These are phyloP conservation scores for Neofusicoccum laricinum DNA, from an alignment of 2,329 filamentous ascomycete species.

Conservation along the genomic window DNA sequence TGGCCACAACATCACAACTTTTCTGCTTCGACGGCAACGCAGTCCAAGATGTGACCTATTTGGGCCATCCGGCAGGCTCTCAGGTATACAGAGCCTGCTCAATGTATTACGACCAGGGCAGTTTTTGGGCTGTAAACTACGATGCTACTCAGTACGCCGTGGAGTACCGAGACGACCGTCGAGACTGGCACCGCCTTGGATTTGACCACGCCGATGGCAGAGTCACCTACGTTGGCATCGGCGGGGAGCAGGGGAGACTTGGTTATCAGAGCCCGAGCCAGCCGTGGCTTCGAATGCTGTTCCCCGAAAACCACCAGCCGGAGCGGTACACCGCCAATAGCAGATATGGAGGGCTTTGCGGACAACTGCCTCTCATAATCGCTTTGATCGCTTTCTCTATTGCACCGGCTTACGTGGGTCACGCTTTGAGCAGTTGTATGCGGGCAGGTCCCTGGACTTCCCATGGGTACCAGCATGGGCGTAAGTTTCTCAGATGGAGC, in stretches of 20 bases:
- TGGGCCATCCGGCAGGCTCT: neutral
- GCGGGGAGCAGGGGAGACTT: neutral
- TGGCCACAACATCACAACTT: neutral
- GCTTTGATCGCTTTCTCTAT: conserved; percentile 30
- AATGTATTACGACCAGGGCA: neutral
- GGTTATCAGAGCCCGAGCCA: neutral
- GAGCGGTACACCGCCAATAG: neutral
- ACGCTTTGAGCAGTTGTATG: conserved; percentile 23
- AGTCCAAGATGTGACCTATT: neutral
- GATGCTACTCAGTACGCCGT: neutral
- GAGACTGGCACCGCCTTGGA: neutral
- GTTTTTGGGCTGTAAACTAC: conserved; percentile 13
- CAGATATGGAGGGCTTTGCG: conserved; percentile 26
- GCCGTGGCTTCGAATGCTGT: neutral
- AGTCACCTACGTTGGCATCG: conserved; percentile 1
- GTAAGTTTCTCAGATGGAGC: conserved; percentile 19
- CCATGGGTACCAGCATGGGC: conserved; percentile 18
- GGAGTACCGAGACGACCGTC: neutral
- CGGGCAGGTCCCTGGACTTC: conserved; percentile 20
- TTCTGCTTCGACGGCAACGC: conserved; percentile 1
- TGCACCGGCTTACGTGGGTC: conserved; percentile 9
- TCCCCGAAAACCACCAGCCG: conserved; percentile 6
- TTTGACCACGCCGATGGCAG: neutral
- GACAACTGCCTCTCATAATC: conserved; percentile 33
- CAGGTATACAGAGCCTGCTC: neutral